Evolutionary conservation across 371 early-diverging fungal species (phyloP).

Genomic region (Amoeboaphelidium protococcarum): DNA sequence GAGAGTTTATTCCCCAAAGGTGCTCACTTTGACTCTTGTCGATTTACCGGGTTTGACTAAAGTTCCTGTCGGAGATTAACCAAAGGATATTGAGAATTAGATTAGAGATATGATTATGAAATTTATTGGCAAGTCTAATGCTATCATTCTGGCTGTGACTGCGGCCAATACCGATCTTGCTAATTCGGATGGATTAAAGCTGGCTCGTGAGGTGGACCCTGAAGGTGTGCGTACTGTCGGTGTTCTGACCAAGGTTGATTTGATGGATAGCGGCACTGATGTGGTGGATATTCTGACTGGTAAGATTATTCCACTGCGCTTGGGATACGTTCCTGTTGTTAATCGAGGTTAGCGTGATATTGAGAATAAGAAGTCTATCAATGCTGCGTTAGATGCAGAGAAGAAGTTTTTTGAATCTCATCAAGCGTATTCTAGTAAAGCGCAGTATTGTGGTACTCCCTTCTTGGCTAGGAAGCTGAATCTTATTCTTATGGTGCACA

Average conservation of each 20-base stretch:
- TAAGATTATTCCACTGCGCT: conserved; percentile 69
- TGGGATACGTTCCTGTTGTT: conserved; percentile 81
- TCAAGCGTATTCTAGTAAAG: conserved; percentile 70
- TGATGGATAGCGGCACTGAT: conserved; percentile 99
- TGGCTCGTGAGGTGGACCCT: conserved; percentile 92
- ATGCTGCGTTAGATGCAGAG: conserved; percentile 63
- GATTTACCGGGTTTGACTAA: conserved; percentile 27
- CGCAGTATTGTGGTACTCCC: conserved; percentile 93
- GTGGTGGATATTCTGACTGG: conserved; percentile 95
- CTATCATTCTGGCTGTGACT: conserved; percentile 93
- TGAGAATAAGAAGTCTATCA: conserved; percentile 62
- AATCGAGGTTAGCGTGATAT: conserved; percentile 94
- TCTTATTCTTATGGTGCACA: conserved; percentile 91
- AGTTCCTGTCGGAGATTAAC: conserved; percentile 93
- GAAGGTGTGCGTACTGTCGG: conserved; percentile 94
- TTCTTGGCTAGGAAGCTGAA: conserved; percentile 85
- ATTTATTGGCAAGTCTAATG: conserved; percentile 77
- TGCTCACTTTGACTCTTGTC: conserved; percentile 85
- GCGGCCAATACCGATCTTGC: conserved; percentile 95
- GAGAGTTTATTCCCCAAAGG: conserved; percentile 64
- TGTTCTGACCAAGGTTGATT: conserved; percentile 95
- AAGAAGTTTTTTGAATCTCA: conserved; percentile 76
- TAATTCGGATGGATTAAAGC: conserved; percentile 91
- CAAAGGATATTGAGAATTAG: conserved; percentile 91
- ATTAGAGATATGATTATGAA: conserved; percentile 88